Base-by-base conservation (phyloP, 2,329 filamentous ascomycete species). In the Diplocarpon mali region DNA sequence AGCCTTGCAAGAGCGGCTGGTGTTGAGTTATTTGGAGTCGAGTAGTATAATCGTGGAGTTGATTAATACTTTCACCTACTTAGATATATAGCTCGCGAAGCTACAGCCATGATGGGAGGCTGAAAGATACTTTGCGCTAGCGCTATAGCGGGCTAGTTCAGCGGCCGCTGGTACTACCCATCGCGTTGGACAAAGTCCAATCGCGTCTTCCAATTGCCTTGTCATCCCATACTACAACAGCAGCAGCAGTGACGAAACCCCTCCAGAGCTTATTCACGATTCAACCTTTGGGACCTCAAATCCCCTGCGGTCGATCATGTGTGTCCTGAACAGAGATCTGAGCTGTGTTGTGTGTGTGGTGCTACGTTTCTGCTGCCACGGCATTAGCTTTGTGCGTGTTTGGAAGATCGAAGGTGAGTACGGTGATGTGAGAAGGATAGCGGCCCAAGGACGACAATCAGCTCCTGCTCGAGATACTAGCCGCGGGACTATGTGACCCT, bases 261-360 rank as follows among this genome's bases (percentile, higher is more conserved):
- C 38, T 61, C 56, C 58, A 56, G 53, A 60, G 58, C 59, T 59
- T 44, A 43, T 50, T 40, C 53, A 59, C 53, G 34, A 61, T 54
- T 51, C 52, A 60, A 36, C 56, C 45, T 57, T 49, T 46, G 40
- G 36, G 29, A 29, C 35, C 46, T 40, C 28, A 47, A n/a, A 38
- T 43, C 34, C 17, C 41, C 32, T 43, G 57, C 40, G 48, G 59
- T 57, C 48, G 44, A 48, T 55, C 28, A 58, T 62, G 60, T 50
- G 57, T 62, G 55, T 36, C 49, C 49, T 59, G 60, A 63, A 63
- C 60, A 63, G 60, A 63, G 50, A 63, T 63, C 60, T 62, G 54
- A 63, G 60, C 58, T 57, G 58, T 46, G 20, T 24, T 24, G 20
- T 7, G 20, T n/a, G 24, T 30, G 31, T 35, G 31, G 27, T 38